These are phyloP conservation scores for Boletus sp. DNA, from an alignment of 768 basidiomycete species.

Conservation along the genomic window DNA sequence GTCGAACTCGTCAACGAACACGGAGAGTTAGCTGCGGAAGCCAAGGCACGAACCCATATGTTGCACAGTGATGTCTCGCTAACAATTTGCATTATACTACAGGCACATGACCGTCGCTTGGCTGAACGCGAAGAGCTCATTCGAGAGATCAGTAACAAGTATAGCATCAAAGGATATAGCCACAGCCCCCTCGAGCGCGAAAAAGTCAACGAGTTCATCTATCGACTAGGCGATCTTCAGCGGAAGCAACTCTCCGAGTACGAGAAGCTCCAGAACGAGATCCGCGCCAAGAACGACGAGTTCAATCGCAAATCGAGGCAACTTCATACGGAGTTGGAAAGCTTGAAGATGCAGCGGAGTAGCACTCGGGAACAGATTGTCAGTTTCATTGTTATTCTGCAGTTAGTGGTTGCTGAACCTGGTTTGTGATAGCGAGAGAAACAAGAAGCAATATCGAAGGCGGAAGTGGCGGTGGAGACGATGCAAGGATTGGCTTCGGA, in stretches of 20 bases:
- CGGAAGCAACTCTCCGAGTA: conserved; percentile 60
- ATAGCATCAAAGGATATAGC: conserved; percentile 73
- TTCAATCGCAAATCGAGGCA: conserved; percentile 59
- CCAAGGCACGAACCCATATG: conserved; percentile 48
- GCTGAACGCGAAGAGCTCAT: conserved; percentile 72
- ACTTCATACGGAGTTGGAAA: conserved; percentile 54
- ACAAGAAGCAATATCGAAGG: conserved; percentile 48
- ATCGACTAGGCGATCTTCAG: conserved; percentile 61
- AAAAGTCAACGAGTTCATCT: conserved; percentile 71
- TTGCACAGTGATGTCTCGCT: not conserved
- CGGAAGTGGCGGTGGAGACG: conserved; percentile 57
- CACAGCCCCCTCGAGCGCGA: conserved; percentile 67
- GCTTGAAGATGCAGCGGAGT: conserved; percentile 51
- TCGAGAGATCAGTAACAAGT: conserved; percentile 61
- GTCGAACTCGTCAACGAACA: conserved; percentile 56
- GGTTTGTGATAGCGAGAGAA: conserved; percentile 41
- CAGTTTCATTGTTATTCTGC: conserved; percentile 15
- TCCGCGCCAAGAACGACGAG: conserved; percentile 56
- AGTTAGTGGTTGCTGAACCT: not conserved
- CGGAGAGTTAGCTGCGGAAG: conserved; percentile 71
- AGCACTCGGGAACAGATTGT: conserved; percentile 60
- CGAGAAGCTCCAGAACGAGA: conserved; percentile 68
- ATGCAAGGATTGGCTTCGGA: conserved; percentile 54
- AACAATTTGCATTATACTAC: not conserved
- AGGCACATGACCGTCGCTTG: conserved; percentile 77